These are phyloP conservation scores for Ganoderma sinense DNA, from an alignment of 1,284 basidiomycete genomes.

Conservation along the genomic window DNA sequence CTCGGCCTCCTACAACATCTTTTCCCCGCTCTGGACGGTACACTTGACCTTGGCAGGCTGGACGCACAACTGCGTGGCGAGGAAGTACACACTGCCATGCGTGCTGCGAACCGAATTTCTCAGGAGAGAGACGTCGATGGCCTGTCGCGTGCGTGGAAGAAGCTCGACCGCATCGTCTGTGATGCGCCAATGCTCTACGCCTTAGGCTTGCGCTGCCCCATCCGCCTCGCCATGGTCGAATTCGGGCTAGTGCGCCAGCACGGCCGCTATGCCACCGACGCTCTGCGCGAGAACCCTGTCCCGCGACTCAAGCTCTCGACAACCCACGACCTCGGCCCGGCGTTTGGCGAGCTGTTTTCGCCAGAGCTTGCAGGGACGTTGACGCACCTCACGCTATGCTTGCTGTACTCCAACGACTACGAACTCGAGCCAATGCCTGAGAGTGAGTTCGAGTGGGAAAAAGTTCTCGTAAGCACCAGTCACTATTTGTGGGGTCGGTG, in stretches of 20 bases:
- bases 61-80: not conserved
- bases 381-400: not conserved
- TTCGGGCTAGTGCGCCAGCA: not conserved
- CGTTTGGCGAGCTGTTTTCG: not conserved
- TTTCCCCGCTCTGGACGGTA: not conserved
- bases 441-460: not conserved
- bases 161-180: not conserved
- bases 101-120: not conserved
- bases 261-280: not conserved
- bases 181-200: not conserved
- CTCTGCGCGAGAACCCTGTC: not conserved
- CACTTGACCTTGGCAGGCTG: not conserved
- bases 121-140: not conserved
- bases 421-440: rapidly evolving
- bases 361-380: not conserved
- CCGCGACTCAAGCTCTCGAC: not conserved
- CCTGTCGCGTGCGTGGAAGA: not conserved
- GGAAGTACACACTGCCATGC: not conserved
- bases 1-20: not conserved
- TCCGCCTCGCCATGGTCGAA: not conserved
- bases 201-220: not conserved
- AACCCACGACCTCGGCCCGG: not conserved
- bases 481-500: not conserved
- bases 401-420: not conserved
- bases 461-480: not conserved